Conservation (phyloP, 805 yeast species). For the Cyberlindnera saturnus region DNA sequence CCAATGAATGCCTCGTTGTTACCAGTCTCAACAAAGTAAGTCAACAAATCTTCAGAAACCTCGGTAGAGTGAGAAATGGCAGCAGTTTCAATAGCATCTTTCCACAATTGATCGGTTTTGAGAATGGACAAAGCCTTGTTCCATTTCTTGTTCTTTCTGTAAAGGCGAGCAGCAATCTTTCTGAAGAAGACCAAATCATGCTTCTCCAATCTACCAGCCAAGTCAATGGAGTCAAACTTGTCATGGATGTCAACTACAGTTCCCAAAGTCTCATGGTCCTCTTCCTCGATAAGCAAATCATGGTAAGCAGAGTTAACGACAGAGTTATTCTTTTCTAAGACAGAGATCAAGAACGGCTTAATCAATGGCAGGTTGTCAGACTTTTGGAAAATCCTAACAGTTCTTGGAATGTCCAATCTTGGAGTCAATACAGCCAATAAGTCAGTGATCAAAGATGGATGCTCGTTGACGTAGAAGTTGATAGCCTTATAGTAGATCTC, state of each 20-base stretch:
- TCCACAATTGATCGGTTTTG: conserved; percentile 91
- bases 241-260: conserved; percentile 85
- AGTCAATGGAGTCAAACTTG: conserved; percentile 85
- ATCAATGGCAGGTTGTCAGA: conserved; percentile 95
- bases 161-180: conserved; percentile 91
- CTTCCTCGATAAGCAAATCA: conserved; percentile 91
- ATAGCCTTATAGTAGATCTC: conserved; percentile 97
- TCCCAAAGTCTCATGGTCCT: conserved; percentile 85
- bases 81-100: conserved; percentile 90
- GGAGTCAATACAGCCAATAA: conserved; percentile 78
- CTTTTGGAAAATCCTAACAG: conserved; percentile 88
- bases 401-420: conserved; percentile 90
- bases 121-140: conserved; percentile 80
- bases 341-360: conserved; percentile 90
- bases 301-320: conserved; percentile 94
- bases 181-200: conserved; percentile 90
- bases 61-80: conserved; percentile 71
- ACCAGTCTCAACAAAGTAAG: conserved; percentile 94
- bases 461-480: conserved; percentile 87
- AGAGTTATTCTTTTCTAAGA: conserved; percentile 82
- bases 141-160: conserved; percentile 93
- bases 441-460: conserved; percentile 86
- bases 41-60: conserved; percentile 81
- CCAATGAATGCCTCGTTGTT: conserved; percentile 95
- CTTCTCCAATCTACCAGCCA: conserved; percentile 89